These are phyloP conservation scores for Orbilia quercus DNA, from an alignment of 2,329 filamentous ascomycete species.

Conservation along the genomic window DNA sequence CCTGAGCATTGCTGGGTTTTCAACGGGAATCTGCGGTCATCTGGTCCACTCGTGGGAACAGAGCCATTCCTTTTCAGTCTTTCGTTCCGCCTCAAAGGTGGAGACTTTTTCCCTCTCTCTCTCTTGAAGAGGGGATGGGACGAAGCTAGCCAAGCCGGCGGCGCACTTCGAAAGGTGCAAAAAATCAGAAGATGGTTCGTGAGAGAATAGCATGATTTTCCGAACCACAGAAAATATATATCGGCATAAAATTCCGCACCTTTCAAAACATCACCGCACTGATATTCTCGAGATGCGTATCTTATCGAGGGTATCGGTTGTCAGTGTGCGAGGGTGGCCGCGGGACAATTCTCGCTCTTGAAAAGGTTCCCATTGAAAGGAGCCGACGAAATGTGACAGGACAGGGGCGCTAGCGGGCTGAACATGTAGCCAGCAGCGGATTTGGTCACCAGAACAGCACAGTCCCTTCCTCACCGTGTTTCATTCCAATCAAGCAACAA, in stretches of 20 bases:
- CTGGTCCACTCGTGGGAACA: constrained; percentile 43
- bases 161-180: constrained; percentile 7
- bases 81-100: constrained; percentile 34
- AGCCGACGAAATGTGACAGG: constrained; percentile 46
- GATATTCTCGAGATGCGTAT: no score
- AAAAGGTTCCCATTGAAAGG: constrained; percentile 4
- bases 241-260: no score
- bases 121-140: constrained; percentile 30
- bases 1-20: constrained; percentile 18
- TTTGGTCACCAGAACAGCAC: constrained; percentile 49
- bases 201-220: no score
- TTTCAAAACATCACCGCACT: no score
- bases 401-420: constrained; percentile 50
- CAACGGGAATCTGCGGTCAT: constrained; percentile 51
- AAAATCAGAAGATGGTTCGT: neutral
- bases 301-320: no score
- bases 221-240: no score
- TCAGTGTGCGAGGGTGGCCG: neutral
- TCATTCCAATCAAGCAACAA: constrained; percentile 53
- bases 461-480: constrained; percentile 51
- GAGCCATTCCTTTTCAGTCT: constrained; percentile 48
- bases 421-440: constrained; percentile 37
- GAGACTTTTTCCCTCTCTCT: constrained; percentile 23
- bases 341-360: constrained; percentile 9
- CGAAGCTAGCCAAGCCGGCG: constrained; percentile 21